A percentile compares a stretch with the other conserved stretches of the same genome.
These are phyloP conservation scores for Aspergillus texensis DNA, from an alignment of 2,329 filamentous ascomycete species.

Conservation along the genomic window DNA sequence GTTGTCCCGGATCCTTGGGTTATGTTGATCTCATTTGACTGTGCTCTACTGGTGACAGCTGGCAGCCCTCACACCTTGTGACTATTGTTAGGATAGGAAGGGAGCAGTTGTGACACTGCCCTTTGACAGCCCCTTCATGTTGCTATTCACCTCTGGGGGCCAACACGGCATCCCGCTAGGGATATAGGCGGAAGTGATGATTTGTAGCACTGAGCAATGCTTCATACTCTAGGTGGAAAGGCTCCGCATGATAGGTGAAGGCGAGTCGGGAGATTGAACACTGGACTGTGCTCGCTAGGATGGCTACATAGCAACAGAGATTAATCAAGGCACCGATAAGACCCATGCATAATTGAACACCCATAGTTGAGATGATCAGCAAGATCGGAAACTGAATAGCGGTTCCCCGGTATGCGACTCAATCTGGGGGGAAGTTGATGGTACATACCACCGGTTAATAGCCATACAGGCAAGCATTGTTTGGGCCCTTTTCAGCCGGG, in stretches of 20 bases:
- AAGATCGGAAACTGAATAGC: conserved; percentile 28
- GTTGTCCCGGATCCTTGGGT: neutral
- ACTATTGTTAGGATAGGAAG: conserved; percentile 13
- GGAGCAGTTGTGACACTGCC: conserved; percentile 17
- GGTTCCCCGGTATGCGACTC: conserved; percentile 35
- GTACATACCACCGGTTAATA: conserved; percentile 31
- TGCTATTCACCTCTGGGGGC: neutral
- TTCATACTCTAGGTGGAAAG: neutral
- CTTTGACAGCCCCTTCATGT: conserved; percentile 5
- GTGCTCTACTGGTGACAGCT: conserved; percentile 22
- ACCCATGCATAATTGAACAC: conserved; percentile 9
- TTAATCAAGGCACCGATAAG: conserved; percentile 19
- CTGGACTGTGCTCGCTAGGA: neutral
- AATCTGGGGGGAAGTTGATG: conserved; percentile 22
- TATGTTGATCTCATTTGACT: conserved; percentile 12
- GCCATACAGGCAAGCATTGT: conserved; percentile 20
- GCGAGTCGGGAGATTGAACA: neutral
- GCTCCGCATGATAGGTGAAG: neutral
- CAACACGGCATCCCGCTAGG: neutral
- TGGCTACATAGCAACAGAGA: conserved; percentile 14
- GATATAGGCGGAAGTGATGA: neutral
- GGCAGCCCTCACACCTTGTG: conserved; percentile 22
- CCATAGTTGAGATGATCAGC: conserved; percentile 22
- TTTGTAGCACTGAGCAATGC: conserved; percentile 3
- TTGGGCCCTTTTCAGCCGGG: conserved; percentile 22